Conservation (phyloP, 1,139 yeast genomes). For the Hansenula lynferdii region DNA sequence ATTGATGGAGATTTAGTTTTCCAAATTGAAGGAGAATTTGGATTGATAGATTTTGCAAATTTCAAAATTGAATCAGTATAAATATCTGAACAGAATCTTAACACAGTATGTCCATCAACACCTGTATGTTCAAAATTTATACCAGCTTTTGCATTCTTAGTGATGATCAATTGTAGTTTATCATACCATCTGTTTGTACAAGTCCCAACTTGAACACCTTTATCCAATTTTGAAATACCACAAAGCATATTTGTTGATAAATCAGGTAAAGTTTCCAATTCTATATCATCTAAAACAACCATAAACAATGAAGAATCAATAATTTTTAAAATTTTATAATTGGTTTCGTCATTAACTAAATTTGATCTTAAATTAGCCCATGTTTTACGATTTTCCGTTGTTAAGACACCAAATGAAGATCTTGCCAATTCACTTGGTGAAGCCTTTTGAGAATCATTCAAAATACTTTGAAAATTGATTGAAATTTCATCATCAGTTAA, state of each 20-base stretch:
- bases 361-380: constrained; percentile 74
- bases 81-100: constrained; percentile 83
- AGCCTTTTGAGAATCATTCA: constrained; percentile 63
- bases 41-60: constrained; percentile 80
- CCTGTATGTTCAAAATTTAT: constrained; percentile 94
- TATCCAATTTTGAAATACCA: constrained; percentile 72
- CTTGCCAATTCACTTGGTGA: constrained; percentile 66
- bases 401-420: constrained; percentile 82
- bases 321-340: constrained; percentile 66
- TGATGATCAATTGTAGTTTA: constrained; percentile 80
- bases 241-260: constrained; percentile 81
- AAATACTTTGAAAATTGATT: constrained; percentile 68
- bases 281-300: constrained; percentile 76
- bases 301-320: constrained; percentile 80
- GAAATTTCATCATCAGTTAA: constrained; percentile 71
- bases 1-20: constrained; percentile 44
- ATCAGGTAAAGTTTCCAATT: constrained; percentile 60
- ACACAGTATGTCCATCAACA: constrained; percentile 91
- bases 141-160: constrained; percentile 92
- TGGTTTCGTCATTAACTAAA: constrained; percentile 40
- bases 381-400: constrained; percentile 80
- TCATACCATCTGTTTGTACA: constrained; percentile 96
- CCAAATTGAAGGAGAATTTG: constrained; percentile 80
- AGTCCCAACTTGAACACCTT: constrained; percentile 89
- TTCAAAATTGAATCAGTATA: constrained; percentile 86